Conservation (phyloP, 2,329 filamentous ascomycete genomes). For the Colletotrichum gigasporum region DNA sequence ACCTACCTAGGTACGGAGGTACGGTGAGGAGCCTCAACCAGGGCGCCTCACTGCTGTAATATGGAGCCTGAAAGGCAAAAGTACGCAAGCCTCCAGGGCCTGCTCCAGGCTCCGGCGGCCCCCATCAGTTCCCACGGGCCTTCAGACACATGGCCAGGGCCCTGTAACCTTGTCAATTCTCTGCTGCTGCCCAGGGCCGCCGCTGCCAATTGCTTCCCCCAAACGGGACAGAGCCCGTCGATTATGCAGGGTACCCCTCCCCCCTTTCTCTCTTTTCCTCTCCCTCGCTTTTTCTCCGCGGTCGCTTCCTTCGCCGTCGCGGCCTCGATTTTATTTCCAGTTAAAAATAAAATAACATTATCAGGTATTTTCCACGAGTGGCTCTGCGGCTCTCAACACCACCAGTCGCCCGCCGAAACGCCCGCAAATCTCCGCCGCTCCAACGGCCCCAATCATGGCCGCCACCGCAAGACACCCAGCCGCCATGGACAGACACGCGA, state of each 20-base stretch:
- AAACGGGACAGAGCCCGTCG: neutral
- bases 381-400: neutral
- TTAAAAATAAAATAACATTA: neutral
- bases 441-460: neutral
- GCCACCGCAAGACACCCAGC: neutral
- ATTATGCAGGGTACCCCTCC: slow-evolving; percentile 16
- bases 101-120: neutral
- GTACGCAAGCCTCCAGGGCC: neutral
- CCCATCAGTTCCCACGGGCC: neutral
- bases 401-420: neutral
- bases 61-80: too few species aligned
- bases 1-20: too few species aligned
- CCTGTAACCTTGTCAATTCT: neutral
- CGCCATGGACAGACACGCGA: neutral
- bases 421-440: neutral
- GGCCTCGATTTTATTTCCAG: neutral
- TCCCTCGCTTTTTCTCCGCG: neutral
- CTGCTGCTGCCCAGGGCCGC: neutral
- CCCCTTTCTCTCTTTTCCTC: slow-evolving; percentile 8
- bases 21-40: too few species aligned
- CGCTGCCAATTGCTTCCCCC: neutral
- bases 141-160: neutral
- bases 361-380: neutral
- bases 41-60: too few species aligned
- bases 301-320: neutral